Evolutionary conservation across 805 yeast genomes (phyloP), one percentile per base, ranked within the genome.

Genomic region (Candida wancherniae): DNA sequence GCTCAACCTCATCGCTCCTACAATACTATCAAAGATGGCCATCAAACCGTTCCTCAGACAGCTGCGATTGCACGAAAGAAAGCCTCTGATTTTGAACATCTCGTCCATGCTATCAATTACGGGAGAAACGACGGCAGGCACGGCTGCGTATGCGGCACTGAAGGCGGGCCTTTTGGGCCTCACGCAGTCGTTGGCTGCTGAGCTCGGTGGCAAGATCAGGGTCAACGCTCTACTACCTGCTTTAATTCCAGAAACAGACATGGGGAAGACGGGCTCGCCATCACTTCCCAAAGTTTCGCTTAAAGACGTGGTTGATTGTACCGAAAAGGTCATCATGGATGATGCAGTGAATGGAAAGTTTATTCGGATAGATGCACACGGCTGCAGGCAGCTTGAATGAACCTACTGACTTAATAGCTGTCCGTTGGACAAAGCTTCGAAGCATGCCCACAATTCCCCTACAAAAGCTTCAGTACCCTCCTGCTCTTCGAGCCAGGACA

Each of bases 191-290:
- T 50, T 83, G 19, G 81, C 88, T 0, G 44, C 53, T 1, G 95
- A 85, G 42, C 48, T 81, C 37, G 69, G 67, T 9, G 55, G 74
- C 1, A 63, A 63, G 7, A 66, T 85, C 3, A 54, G 84, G 22
- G 80, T 80, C 24, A 83, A 83, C 51, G 63, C 80, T 1, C 52
- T 86, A 1, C 52, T 77, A 12, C 92, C 94, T 0, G 90, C 90
- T 0, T 57, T 83, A 18, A 64, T 79, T 1, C 58, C 56, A 5
- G 81, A 73, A 15, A 84, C 95, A 0, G 82, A 72, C 4, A 84
- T 85, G 77, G 80, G 79, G 0, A 34, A 52, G 6, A 45, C 45
- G 3, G 37, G 47, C 8, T 27, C 53, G 7, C 48, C 46, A 14
- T 42, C 38, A 10, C 28, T 58, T 5, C 40, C 46, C 2, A 31